phyloP scores from a whole-genome alignment of 1,139 yeast species.

The Candida sojae region DNA sequence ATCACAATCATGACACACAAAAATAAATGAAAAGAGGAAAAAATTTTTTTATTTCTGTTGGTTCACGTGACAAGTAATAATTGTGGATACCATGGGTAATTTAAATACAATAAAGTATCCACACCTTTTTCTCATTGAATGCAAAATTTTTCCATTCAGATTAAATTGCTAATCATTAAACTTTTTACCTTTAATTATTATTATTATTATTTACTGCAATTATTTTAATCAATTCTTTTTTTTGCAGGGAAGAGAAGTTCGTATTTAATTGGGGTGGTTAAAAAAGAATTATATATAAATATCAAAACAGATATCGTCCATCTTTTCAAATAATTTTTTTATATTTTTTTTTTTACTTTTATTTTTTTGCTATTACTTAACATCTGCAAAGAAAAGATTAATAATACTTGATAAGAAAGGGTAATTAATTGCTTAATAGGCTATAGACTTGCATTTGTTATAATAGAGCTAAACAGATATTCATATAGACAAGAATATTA shows the following conservation, averaged over 20 bases:
- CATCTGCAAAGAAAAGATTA: too few species aligned
- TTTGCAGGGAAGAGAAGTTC: background rate
- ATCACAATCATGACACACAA: background rate
- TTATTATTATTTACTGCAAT: background rate
- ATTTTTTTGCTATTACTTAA: too few species aligned
- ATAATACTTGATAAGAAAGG: too few species aligned
- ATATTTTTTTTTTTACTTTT: background rate
- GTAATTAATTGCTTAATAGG: too few species aligned
- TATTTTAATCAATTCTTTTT: background rate
- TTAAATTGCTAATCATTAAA: too few species aligned
- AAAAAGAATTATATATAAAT: background rate
- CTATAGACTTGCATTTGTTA: too few species aligned
- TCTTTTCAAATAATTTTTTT: background rate
- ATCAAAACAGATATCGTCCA: background rate
- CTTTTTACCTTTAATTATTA: too few species aligned
- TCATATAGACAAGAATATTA: too few species aligned
- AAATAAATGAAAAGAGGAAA: background rate
- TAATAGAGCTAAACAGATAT: too few species aligned
- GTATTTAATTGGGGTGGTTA: background rate
- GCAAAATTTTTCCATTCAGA: background rate
- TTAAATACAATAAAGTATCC: conserved; percentile 1
- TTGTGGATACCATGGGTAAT: conserved; percentile 1
- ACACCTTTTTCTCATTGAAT: background rate
- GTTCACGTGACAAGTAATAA: conserved; percentile 4
- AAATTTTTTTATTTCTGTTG: background rate